Percentiles rank a stretch among this genome's conserved stretches.
These are phyloP conservation scores for Trypanosoma theileri DNA, from an alignment of 208 protist species.

Conservation along the genomic window DNA sequence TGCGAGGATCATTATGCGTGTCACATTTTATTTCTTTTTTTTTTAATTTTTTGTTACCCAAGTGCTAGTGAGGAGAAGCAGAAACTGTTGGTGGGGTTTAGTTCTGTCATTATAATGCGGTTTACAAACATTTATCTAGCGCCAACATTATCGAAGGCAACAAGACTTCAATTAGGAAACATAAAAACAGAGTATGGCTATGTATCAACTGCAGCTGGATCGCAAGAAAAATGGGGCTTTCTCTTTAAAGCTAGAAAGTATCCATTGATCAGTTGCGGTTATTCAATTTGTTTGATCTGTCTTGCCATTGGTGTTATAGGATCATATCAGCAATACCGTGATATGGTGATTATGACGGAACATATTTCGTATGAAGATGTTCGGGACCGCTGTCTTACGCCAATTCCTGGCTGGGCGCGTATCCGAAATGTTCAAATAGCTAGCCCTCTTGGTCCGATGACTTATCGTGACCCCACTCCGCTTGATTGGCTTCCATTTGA, in stretches of 20 bases:
- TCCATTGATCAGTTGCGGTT: slow-evolving; percentile 52
- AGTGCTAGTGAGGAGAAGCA: neutral
- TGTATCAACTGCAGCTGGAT: slow-evolving; percentile 82
- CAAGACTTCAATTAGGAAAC: slow-evolving; percentile 84
- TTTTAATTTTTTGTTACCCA: too few relatives aligned
- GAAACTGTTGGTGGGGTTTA: slow-evolving; percentile 4
- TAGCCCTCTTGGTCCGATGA: slow-evolving; percentile 61
- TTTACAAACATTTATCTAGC: slow-evolving; percentile 35
- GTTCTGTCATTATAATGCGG: slow-evolving; percentile 24
- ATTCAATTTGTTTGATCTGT: slow-evolving; percentile 37
- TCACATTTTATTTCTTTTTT: too few relatives aligned
- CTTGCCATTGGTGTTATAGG: slow-evolving; percentile 44
- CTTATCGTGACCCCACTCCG: slow-evolving; percentile 84
- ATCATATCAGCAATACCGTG: slow-evolving; percentile 82
- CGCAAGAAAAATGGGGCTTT: slow-evolving; percentile 86
- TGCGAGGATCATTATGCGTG: too few relatives aligned
- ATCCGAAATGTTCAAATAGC: slow-evolving; percentile 64
- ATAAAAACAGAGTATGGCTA: slow-evolving; percentile 87
- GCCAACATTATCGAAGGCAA: slow-evolving; percentile 85
- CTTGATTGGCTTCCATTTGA: slow-evolving; percentile 90
- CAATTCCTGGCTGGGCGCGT: slow-evolving; percentile 84
- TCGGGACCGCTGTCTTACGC: slow-evolving; percentile 86
- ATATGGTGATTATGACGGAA: slow-evolving; percentile 82
- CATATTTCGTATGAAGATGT: slow-evolving; percentile 89
- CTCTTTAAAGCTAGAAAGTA: slow-evolving; percentile 64